A percentile compares a stretch with the other conserved stretches of the same genome.
Conservation (phyloP, 2,329 filamentous ascomycete genomes). For the Penicillium sp. region DNA sequence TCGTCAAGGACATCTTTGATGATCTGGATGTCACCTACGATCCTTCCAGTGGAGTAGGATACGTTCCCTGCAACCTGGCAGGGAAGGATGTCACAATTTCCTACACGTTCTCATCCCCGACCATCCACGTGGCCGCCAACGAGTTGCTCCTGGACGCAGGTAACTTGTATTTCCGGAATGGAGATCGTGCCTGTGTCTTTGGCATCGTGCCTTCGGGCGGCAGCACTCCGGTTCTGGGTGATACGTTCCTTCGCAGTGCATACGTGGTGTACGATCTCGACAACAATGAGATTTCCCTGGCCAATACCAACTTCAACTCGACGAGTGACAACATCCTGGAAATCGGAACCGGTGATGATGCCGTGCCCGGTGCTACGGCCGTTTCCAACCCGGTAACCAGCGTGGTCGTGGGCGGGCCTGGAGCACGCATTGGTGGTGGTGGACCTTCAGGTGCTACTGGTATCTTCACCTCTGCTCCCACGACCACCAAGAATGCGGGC, state of each 20-base stretch:
- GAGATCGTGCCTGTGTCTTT: constrained; percentile 39
- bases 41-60: constrained; percentile 48
- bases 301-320: constrained; percentile 57
- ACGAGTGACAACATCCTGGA: constrained; percentile 49
- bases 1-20: constrained; percentile 49
- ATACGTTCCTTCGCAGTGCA: constrained; percentile 59
- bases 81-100: constrained; percentile 48
- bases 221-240: constrained; percentile 51
- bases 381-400: constrained; percentile 50
- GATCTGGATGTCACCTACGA: constrained; percentile 58
- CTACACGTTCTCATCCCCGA: constrained; percentile 54
- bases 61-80: constrained; percentile 51
- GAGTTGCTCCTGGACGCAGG: constrained; percentile 54
- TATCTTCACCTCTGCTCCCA: constrained; percentile 11
- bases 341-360: constrained; percentile 47
- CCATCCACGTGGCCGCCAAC: constrained; percentile 51
- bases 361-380: constrained; percentile 51
- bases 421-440: constrained; percentile 40
- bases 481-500: constrained; percentile 14
- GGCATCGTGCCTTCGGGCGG: constrained; percentile 50
- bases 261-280: constrained; percentile 60
- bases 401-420: constrained; percentile 40
- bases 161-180: constrained; percentile 33
- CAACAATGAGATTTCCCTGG: constrained; percentile 57
- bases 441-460: constrained; percentile 18